Base-by-base conservation (phyloP, 371 early-diverging fungal species). In the Globomyces sp. region DNA sequence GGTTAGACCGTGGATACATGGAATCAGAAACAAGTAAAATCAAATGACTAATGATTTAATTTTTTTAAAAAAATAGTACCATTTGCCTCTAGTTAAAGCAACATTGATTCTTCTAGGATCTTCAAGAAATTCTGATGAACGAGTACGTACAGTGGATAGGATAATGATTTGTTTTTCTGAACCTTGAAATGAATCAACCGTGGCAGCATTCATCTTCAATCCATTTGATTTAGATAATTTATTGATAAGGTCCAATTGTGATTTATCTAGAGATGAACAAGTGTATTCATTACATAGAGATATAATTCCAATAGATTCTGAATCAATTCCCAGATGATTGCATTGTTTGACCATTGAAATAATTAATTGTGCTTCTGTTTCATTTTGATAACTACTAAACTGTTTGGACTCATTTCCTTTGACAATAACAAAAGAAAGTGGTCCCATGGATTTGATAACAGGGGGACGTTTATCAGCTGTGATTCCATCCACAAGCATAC, bases 131-230 rank as follows among this genome's bases (percentile, higher is more conserved):
- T 58, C 58, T 61, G 77, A 76, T 77, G 74, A 67, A 10, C 50
- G 49, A 6, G 89, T 87, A 34, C 92, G 76, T 1, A 90, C 91
- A 0, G 89, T 87, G 1, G 89, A 88, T 36, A 93, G 67, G 13
- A 93, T 72, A 65, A 93, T 91, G 36, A 92, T 77, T 8, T 87
- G 84, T 68, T 90, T 92, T 66, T 94, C 94, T 10, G 90, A 90
- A 9, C 94, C 93, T 77, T 92, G 90, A 70, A 93, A 94, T 0
- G 92, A 89, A 72, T 94, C 95, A 0, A 92, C 92, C 0, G 94
- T 93, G 4, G 90, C 88, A 5, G 87, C 82, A 74, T 86, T 63
- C 24, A 24, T 24, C 24, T 24, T 24, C 24, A n/a, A 74, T 91
- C 90, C 9, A 82, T 85, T 71, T 88, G 89, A 68, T 88, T 88